Conservation (phyloP, 2,329 filamentous ascomycete genomes). For the Aspergillus unguis region DNA sequence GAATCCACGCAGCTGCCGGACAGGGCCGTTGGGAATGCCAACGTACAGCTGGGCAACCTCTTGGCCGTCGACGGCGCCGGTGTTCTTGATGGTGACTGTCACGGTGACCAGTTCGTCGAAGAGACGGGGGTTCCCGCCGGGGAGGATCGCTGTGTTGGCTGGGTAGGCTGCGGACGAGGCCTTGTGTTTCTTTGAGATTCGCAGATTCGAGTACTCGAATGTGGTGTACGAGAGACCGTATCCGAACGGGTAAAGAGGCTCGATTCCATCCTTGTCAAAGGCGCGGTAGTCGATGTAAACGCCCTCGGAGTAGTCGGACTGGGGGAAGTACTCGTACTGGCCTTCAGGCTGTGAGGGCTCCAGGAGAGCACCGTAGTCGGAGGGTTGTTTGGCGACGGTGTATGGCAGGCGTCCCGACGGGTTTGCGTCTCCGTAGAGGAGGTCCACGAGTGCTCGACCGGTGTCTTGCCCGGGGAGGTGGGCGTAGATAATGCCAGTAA, state of each 20-base stretch:
- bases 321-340: slow-evolving; percentile 8
- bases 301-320: slow-evolving; percentile 11
- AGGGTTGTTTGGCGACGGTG: slow-evolving; percentile 54
- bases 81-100: slow-evolving; percentile 49
- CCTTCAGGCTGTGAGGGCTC: not conserved
- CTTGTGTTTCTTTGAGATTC: slow-evolving; percentile 22
- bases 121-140: slow-evolving; percentile 27
- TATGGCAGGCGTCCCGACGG: slow-evolving; percentile 61
- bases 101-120: slow-evolving; percentile 51
- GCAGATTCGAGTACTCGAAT: slow-evolving; percentile 49
- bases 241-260: slow-evolving; percentile 10
- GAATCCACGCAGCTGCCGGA: slow-evolving; percentile 50
- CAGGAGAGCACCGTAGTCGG: slow-evolving; percentile 49
- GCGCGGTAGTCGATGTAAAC: slow-evolving; percentile 15
- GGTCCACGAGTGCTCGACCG: slow-evolving; percentile 53
- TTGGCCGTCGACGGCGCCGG: slow-evolving; percentile 44
- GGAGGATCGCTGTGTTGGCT: not conserved
- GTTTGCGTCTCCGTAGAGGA: slow-evolving; percentile 58
- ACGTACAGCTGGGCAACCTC: slow-evolving; percentile 57
- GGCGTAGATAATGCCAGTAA: slow-evolving; percentile 61
- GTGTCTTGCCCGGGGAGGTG: slow-evolving; percentile 63
- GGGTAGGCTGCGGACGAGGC: not conserved
- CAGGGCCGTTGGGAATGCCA: slow-evolving; percentile 31
- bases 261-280: slow-evolving; percentile 7
- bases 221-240: slow-evolving; percentile 35